phyloP scores from a whole-genome alignment of 805 yeast species.

The Candida mattraensis region DNA sequence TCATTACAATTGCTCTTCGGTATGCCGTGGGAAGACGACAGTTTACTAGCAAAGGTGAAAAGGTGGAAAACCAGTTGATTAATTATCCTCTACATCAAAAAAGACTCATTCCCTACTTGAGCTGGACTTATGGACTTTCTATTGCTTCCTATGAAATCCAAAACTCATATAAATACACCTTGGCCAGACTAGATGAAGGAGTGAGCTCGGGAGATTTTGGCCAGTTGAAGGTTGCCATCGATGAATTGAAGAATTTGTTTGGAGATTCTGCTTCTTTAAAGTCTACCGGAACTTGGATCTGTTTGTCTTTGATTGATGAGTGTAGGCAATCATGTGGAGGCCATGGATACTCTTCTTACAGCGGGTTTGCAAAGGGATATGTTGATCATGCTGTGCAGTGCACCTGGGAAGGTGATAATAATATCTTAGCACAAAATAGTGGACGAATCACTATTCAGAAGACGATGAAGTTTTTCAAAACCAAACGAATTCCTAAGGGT shows the following conservation, averaged over 20 bases:
- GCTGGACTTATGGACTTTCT: conserved; percentile 73
- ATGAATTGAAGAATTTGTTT: conserved; percentile 72
- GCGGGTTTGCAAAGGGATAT: conserved; percentile 86
- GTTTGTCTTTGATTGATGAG: conserved; percentile 79
- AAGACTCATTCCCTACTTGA: conserved; percentile 80
- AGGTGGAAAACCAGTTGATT: conserved; percentile 66
- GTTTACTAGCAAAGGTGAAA: conserved; percentile 50
- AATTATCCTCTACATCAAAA: conserved; percentile 90
- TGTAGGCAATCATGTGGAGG: conserved; percentile 95
- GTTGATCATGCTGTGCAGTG: conserved; percentile 97
- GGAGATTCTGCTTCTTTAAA: conserved; percentile 85
- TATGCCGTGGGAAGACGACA: conserved; percentile 91
- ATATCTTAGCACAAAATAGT: conserved; percentile 75
- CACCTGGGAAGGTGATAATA: conserved; percentile 98
- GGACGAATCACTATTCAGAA: conserved; percentile 74
- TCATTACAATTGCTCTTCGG: conserved; percentile 80
- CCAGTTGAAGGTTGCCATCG: conserved; percentile 47
- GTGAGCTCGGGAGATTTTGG: conserved; percentile 48
- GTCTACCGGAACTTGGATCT: conserved; percentile 86
- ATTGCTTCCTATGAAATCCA: conserved; percentile 67
- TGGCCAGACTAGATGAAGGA: conserved; percentile 54
- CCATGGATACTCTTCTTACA: conserved; percentile 91
- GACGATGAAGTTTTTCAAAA: conserved; percentile 36
- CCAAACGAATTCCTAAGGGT: conserved; percentile 46
- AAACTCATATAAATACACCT: conserved; percentile 47